phyloP scores from a whole-genome alignment of 73 alveolate genomes.

The Tetrahymena malaccensis region DNA sequence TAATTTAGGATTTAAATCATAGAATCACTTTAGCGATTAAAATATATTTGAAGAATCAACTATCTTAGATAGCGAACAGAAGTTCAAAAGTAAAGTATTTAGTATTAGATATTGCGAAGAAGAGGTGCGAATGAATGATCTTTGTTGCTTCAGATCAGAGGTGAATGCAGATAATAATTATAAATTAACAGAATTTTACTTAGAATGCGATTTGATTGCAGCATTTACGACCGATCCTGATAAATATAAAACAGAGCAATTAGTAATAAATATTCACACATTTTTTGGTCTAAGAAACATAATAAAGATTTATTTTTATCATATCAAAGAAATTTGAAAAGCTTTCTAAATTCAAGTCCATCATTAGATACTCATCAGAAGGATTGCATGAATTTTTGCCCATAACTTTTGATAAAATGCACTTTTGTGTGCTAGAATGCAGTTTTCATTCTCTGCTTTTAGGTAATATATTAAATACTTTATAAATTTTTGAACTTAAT shows the following conservation, averaged over 20 bases:
- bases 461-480: background rate
- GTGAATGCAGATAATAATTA: background rate
- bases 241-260: background rate
- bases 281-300: too few relatives aligned
- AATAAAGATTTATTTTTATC: too few relatives aligned
- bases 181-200: background rate
- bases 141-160: background rate
- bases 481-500: background rate
- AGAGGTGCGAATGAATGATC: background rate
- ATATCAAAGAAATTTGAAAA: background rate
- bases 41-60: background rate
- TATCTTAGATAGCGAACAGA: background rate
- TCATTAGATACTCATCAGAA: background rate
- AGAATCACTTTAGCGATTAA: background rate
- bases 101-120: background rate
- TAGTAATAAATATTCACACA: background rate
- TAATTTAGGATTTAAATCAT: background rate
- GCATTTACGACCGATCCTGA: background rate
- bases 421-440: background rate
- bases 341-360: background rate
- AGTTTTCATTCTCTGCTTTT: background rate
- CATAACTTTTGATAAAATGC: background rate
- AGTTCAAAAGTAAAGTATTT: background rate
- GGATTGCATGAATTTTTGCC: background rate
- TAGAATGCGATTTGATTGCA: background rate